Evolutionary conservation across 495 filamentous ascomycete genomes (phyloP).

Genomic region (Massariosphaeria phaeospora): DNA sequence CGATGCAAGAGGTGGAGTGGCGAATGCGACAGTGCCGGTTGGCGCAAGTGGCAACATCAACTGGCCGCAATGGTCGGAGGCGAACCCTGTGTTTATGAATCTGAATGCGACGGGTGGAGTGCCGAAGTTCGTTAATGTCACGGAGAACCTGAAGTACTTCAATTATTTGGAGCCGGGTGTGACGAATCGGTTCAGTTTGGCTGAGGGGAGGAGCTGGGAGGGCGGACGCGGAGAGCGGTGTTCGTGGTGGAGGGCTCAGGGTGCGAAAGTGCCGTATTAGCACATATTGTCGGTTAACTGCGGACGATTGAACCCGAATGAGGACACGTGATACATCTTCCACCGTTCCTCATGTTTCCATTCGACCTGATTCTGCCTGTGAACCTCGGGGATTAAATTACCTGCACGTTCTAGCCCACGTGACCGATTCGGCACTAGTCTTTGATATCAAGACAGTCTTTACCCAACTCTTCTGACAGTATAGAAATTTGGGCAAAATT

Average conservation of each 20-base stretch:
- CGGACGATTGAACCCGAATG: too few relatives aligned
- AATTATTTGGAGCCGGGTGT: conserved; percentile 27
- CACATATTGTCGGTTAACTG: too few relatives aligned
- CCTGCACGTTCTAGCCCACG: too few relatives aligned
- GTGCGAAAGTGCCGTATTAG: conserved; percentile 28
- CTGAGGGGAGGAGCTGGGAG: conserved; percentile 26
- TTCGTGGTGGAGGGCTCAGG: conserved; percentile 26
- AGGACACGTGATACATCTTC: too few relatives aligned
- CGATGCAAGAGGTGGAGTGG: conserved; percentile 20
- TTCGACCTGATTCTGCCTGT: too few relatives aligned
- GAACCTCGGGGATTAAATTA: too few relatives aligned
- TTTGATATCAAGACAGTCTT: too few relatives aligned
- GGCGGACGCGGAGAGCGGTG: conserved; percentile 29
- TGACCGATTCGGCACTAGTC: too few relatives aligned
- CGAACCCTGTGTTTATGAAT: conserved; percentile 4
- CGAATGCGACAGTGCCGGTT: conserved; percentile 23
- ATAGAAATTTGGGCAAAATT: too few relatives aligned
- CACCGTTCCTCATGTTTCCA: too few relatives aligned
- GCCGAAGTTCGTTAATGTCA: not conserved
- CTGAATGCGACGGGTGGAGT: conserved; percentile 29
- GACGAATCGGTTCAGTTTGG: conserved; percentile 28
- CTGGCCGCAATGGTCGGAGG: conserved; percentile 25
- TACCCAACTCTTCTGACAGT: too few relatives aligned
- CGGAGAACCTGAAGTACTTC: conserved; percentile 18
- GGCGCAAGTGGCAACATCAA: conserved; percentile 15